Evolutionary conservation across 257 asterid genomes (phyloP).

Genomic region (Plantago major): DNA sequence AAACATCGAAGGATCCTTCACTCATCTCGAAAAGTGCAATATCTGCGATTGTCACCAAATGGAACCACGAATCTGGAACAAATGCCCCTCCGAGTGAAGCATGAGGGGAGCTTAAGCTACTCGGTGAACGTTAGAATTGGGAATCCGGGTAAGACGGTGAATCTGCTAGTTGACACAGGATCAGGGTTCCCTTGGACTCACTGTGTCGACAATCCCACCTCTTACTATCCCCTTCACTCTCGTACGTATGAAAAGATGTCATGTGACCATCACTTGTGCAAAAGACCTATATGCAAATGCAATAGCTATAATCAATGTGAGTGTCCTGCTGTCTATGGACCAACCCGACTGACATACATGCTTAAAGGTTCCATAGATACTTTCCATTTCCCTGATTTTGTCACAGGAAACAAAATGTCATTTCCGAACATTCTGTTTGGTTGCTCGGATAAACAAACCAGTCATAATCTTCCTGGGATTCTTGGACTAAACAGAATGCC

Average conservation of each 20-base stretch:
- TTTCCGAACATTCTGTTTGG: conserved; percentile 1
- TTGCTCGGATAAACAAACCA: neutral
- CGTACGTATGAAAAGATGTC: neutral
- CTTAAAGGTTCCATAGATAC: neutral
- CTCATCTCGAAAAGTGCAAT: neutral
- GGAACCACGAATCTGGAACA: neutral
- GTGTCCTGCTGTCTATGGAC: neutral
- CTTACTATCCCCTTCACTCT: conserved; percentile 6
- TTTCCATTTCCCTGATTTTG: conserved; percentile 2
- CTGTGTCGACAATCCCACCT: conserved; percentile 2
- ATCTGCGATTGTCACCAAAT: too few relatives aligned
- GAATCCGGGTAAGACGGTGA: conserved; percentile 12
- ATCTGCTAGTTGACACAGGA: conserved; percentile 12
- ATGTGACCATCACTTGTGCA: conserved; percentile 1
- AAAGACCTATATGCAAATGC: neutral
- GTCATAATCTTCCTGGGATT: neutral
- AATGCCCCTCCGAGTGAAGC: conserved; percentile 5
- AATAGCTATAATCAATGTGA: neutral
- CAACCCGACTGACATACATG: neutral
- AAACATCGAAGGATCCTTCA: conserved; percentile 5
- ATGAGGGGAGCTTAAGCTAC: neutral
- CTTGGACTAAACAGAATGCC: conserved; percentile 1
- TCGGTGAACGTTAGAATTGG: conserved; percentile 16
- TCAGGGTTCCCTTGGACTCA: conserved; percentile 14
- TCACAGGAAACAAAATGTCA: neutral